Evolutionary conservation across 2,329 filamentous ascomycete genomes (phyloP).

Genomic region (Xylaria sp.): DNA sequence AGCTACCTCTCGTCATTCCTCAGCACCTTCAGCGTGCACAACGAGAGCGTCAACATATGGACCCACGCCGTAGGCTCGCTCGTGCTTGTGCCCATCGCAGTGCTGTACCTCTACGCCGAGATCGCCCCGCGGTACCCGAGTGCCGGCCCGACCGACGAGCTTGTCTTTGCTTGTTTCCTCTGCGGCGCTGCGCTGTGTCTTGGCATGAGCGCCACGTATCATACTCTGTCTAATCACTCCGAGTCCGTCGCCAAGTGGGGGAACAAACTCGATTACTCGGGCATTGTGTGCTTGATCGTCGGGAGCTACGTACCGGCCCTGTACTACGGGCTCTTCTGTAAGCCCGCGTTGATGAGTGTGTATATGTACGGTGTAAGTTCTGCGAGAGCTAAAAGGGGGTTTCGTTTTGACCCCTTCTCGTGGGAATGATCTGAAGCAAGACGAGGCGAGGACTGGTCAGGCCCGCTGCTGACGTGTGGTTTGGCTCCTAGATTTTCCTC

Average conservation of each 20-base stretch:
- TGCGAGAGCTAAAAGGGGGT: not conserved
- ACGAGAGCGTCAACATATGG: slow-evolving; percentile 73
- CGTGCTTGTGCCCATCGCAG: slow-evolving; percentile 61
- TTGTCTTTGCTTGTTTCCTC: slow-evolving; percentile 83
- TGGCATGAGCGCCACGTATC: slow-evolving; percentile 86
- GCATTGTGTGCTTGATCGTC: slow-evolving; percentile 91
- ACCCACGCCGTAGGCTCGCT: slow-evolving; percentile 73
- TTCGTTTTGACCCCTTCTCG: not conserved
- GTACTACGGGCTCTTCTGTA: slow-evolving; percentile 86
- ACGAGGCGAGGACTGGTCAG: not conserved
- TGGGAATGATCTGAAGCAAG: not conserved
- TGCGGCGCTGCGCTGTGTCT: slow-evolving; percentile 77
- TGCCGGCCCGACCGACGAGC: slow-evolving; percentile 71
- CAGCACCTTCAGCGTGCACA: slow-evolving; percentile 62
- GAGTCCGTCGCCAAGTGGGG: slow-evolving; percentile 80
- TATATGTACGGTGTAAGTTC: slow-evolving; percentile 80
- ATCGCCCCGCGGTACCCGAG: slow-evolving; percentile 73
- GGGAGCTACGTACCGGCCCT: slow-evolving; percentile 90
- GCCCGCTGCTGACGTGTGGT: slow-evolving; percentile 20
- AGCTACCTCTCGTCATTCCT: slow-evolving; percentile 62
- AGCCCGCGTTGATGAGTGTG: slow-evolving; percentile 69
- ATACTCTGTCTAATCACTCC: slow-evolving; percentile 88
- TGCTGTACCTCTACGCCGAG: slow-evolving; percentile 64
- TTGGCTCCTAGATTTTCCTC: slow-evolving; percentile 74
- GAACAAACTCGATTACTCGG: slow-evolving; percentile 94